Percentiles rank a stretch among this genome's conserved stretches.
Evolutionary conservation across 345 rosid genomes (phyloP).

Genomic region (Combretum micranthum): DNA sequence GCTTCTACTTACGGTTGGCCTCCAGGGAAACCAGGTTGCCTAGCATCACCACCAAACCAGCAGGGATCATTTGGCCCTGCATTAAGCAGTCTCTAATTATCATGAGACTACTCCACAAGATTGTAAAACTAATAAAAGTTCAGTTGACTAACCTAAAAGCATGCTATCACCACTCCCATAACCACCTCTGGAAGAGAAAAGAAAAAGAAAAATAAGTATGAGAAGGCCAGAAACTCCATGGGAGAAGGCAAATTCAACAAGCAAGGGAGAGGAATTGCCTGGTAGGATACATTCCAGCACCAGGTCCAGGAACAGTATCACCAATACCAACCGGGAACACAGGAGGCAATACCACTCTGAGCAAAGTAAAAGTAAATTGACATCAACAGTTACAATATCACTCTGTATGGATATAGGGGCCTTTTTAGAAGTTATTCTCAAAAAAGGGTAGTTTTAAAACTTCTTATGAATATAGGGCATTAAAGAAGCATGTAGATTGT

Average conservation of each 20-base stretch:
- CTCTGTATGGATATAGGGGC: too few relatives aligned
- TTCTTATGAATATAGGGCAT: too few relatives aligned
- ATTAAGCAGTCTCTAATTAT: not conserved
- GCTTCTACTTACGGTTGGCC: conserved; percentile 45
- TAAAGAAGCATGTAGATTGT: too few relatives aligned
- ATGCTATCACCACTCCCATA: conserved; percentile 52
- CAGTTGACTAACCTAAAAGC: conserved; percentile 55
- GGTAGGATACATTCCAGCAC: conserved; percentile 70
- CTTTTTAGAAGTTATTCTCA: too few relatives aligned
- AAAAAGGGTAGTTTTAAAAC: too few relatives aligned
- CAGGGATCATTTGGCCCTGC: conserved; percentile 76
- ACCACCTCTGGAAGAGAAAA: conserved; percentile 44
- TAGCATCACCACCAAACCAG: conserved; percentile 42
- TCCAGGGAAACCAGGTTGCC: conserved; percentile 32
- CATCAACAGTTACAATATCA: not conserved
- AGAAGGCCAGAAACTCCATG: not conserved
- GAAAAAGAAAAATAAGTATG: conserved; percentile 1
- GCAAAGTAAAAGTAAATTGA: conserved; percentile 7
- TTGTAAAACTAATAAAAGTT: not conserved
- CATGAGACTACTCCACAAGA: not conserved
- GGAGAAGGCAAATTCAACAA: not conserved
- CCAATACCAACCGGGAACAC: conserved; percentile 31
- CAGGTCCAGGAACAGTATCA: conserved; percentile 65
- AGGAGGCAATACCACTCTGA: conserved; percentile 56
- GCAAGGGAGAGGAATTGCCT: conserved; percentile 28